Percentiles rank a stretch among this genome's conserved stretches.
phyloP scores from a whole-genome alignment of 441 rosid species.

The Croton setiger region DNA sequence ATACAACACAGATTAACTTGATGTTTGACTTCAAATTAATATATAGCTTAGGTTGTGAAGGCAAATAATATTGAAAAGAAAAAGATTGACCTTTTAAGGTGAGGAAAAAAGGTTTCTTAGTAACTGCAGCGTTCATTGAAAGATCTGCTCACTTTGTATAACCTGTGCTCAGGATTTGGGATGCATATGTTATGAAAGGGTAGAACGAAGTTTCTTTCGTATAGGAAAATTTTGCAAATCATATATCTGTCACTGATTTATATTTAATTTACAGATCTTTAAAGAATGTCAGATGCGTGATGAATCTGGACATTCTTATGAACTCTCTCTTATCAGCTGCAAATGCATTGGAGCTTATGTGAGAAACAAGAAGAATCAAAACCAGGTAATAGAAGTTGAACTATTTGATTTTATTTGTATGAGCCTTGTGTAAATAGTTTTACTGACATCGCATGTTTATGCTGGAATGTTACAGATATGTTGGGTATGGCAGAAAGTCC shows the following conservation, averaged over 20 bases:
- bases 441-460: conserved; percentile 9
- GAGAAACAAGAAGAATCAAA: conserved; percentile 87
- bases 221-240: not conserved
- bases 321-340: conserved; percentile 77
- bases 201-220: not conserved
- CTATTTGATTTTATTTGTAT: conserved; percentile 10
- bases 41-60: not conserved
- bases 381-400: conserved; percentile 53
- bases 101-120: not conserved
- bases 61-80: not conserved
- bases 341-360: conserved; percentile 99
- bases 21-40: not conserved
- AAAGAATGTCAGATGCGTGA: conserved; percentile 64
- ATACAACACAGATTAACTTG: conserved; percentile 1
- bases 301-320: conserved; percentile 60
- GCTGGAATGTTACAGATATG: conserved; percentile 62
- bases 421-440: conserved; percentile 17
- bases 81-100: not conserved
- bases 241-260: not conserved
- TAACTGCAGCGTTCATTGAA: not conserved
- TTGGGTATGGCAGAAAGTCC: conserved; percentile 90
- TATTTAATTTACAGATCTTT: conserved; percentile 51
- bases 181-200: not conserved
- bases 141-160: not conserved
- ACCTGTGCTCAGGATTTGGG: not conserved